Base-by-base conservation (phyloP, 2,329 filamentous ascomycete species). In the Triangularia setosa region DNA sequence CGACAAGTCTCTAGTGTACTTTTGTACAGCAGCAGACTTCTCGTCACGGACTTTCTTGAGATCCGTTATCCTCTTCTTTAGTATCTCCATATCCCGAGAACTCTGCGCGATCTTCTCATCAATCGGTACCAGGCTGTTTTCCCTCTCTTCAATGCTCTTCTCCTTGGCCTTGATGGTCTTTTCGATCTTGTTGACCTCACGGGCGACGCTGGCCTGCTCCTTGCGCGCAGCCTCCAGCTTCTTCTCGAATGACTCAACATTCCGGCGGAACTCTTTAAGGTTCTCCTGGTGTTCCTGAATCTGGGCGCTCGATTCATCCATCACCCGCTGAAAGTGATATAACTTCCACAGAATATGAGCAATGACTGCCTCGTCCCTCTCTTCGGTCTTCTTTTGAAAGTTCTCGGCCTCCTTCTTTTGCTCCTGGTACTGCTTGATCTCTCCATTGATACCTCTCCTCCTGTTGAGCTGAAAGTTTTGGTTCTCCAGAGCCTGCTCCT, bases 381-480 rank as follows among this genome's bases (percentile, higher is more conserved):
- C 92, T 61, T 95, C 90, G 1, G 90, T 90, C 77, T 97, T 98
- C 68, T 87, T 88, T 73, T 96, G 91, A 74, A 94, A 99, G 71
- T 90, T 94, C 69, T 99, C 95, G 4, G 94, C 94, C 74, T 98
- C 95, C 70, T 88, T 89, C 79, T 98, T 98, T 77, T 98, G 94
- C 75, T 98, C 93, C 73, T 96, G 91, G 73, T 97, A 99, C 72
- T 97, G 93, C 75, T 95, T 97, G 75, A 99, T 96, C 78, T 99
- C 95, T 2, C 93, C 94, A 76, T 98, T 98, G 79, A 99, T 97
- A 57, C 91, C 93, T 70, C 95, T 88, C 33, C 95, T 91, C 66
- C 93, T 87, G 73, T 95, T 90, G 8, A 98, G 86, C 75, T 96
- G 93, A 70, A 92, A 91, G 54, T 88, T 91, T 69, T 96, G 92